Percentiles rank a stretch among this genome's conserved stretches.
Evolutionary conservation across 208 protist genomes (phyloP).

Genomic region (Trypanosoma avium): DNA sequence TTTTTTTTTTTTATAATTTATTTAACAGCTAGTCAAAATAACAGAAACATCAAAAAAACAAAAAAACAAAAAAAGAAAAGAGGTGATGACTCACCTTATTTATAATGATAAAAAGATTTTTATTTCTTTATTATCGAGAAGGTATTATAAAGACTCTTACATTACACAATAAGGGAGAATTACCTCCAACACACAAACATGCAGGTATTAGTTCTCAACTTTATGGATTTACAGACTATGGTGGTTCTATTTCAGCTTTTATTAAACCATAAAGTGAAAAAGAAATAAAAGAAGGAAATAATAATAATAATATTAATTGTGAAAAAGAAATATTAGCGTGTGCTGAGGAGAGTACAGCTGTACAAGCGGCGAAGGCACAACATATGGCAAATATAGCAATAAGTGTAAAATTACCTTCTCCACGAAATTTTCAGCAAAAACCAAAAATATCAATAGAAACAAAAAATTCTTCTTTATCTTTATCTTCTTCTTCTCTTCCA

Average conservation of each 20-base stretch:
- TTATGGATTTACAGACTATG: conserved; percentile 68
- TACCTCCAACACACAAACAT: conserved; percentile 38
- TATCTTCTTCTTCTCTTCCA: conserved; percentile 15
- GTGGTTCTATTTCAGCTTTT: conserved; percentile 82
- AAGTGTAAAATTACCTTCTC: conserved; percentile 64
- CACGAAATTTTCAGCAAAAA: neutral
- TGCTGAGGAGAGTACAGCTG: conserved; percentile 38
- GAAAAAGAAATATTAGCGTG: conserved; percentile 76
- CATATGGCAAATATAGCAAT: conserved; percentile 60
- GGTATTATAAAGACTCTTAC: too few relatives aligned
- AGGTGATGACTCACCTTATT: too few relatives aligned
- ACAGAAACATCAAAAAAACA: too few relatives aligned
- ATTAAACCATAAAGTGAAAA: conserved; percentile 58
- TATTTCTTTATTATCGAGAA: neutral
- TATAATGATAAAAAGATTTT: neutral
- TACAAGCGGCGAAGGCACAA: conserved; percentile 40
- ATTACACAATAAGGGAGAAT: too few relatives aligned
- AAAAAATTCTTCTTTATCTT: neutral
- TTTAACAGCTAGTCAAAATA: neutral
- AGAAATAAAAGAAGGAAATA: conserved; percentile 8
- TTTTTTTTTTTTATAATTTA: neutral
- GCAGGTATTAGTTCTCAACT: conserved; percentile 67
- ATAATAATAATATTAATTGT: too few relatives aligned
- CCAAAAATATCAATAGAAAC: neutral
- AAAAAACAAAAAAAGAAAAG: too few relatives aligned